phyloP scores from a whole-genome alignment of 768 basidiomycete species.

The Phlegmacium glaucopus region DNA sequence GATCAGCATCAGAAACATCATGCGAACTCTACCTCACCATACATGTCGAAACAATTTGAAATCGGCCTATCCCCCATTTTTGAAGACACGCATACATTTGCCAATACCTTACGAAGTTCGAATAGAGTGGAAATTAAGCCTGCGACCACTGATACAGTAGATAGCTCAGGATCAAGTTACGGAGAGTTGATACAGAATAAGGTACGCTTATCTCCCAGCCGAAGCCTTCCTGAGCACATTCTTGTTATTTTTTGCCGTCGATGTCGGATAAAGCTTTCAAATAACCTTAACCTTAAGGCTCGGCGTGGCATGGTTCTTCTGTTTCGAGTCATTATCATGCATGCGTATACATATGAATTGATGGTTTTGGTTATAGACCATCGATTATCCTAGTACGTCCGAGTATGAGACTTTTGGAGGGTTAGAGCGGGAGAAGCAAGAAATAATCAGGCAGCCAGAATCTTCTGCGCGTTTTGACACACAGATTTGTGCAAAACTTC shows the following conservation, averaged over 20 bases:
- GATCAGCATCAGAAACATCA: slow-evolving; percentile 5
- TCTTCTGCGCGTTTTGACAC: slow-evolving; percentile 3
- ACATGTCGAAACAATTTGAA: slow-evolving; percentile 23
- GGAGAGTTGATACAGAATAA: slow-evolving; percentile 22
- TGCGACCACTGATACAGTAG: slow-evolving; percentile 9
- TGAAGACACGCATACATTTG: slow-evolving; percentile 28
- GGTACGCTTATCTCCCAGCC: slow-evolving; percentile 11
- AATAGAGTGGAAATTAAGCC: slow-evolving; percentile 3
- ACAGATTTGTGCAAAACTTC: slow-evolving; percentile 9
- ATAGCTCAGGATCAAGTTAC: slow-evolving; percentile 25
- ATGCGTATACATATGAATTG: not conserved
- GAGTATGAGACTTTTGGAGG: slow-evolving; percentile 9
- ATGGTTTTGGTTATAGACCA: slow-evolving; percentile 6
- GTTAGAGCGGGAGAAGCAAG: slow-evolving; percentile 6
- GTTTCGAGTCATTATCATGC: not conserved
- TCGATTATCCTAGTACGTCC: slow-evolving; percentile 13
- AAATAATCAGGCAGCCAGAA: slow-evolving; percentile 3
- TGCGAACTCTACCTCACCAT: slow-evolving; percentile 11
- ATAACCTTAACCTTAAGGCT: not conserved
- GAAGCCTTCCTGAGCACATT: not conserved
- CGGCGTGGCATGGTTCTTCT: not conserved
- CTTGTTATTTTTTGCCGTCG: not conserved
- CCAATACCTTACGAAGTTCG: slow-evolving; percentile 9
- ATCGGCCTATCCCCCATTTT: slow-evolving; percentile 34
- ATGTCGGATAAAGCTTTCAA: not conserved